Evolutionary conservation across 495 filamentous ascomycete species (phyloP), one percentile per base, ranked within the genome.

Genomic region (Tuber calosporum): DNA sequence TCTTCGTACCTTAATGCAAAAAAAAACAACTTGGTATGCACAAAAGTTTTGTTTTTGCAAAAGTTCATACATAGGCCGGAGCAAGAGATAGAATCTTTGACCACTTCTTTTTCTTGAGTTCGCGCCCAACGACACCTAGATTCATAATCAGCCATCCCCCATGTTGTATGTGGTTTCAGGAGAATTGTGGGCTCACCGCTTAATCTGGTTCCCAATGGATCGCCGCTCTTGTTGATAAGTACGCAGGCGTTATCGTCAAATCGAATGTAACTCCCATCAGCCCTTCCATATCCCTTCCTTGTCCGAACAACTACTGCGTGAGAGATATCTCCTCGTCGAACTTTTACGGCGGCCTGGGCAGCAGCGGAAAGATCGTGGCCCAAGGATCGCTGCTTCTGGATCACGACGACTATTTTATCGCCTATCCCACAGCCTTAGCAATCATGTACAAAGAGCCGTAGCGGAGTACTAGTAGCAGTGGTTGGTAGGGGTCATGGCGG

Each of bases 191-290:
- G 76, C 70, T 66, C 68, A 91, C 90, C 90, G 83, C 91, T 98
- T 85, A 99, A 88, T 82, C 95, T 89, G 5, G 92, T 93, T 70
- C 95, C 95, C 77, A 99, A 89, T 11, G 95, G 96, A 82, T 99
- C 95, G 5, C 96, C 96, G 8, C 92, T 87, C 87, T 99, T 99
- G 84, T 96, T 97, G 82, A 99, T 91, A 82, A 99, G 83, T 39
- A 98, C 96, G 82, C 95, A 99, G 26, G 95, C 95, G 85, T 98
- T 99, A 82, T 99, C 95, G 85, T 95, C 95, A 83, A 98, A 99
- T 66, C 89, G 88, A 66, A 99, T 90, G 58, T 94, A 87, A 79
- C 90, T 92, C 39, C 95, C 95, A 85, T 99, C 95, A 9, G 87
- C 86, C 48, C 95, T 86, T 81, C 93, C 90, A 74, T 92, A 87